phyloP scores from a whole-genome alignment of 805 yeast species.

The Cyberlindnera subsufficiens region DNA sequence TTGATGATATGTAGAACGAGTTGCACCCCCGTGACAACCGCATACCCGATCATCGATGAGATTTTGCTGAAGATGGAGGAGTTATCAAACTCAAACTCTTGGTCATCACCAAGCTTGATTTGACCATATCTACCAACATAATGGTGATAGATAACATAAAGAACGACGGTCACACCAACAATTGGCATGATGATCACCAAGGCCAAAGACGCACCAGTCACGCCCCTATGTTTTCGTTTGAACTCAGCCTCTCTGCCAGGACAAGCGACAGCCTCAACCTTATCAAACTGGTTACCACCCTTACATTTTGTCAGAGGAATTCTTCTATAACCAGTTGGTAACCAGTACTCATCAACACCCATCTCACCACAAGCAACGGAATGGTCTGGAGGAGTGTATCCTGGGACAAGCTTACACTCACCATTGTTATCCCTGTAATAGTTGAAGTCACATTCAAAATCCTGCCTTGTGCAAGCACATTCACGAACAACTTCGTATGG shows the following conservation, averaged over 20 bases:
- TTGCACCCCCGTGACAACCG: conserved; percentile 25
- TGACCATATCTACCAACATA: conserved; percentile 83
- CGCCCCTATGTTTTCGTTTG: conserved; percentile 42
- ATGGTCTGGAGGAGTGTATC: conserved; percentile 62
- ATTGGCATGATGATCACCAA: conserved; percentile 54
- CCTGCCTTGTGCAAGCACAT: conserved; percentile 82
- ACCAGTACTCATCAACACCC: conserved; percentile 62
- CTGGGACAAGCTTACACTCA: conserved; percentile 79
- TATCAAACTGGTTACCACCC: conserved; percentile 72
- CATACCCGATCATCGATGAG: conserved; percentile 25
- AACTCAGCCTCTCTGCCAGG: conserved; percentile 80
- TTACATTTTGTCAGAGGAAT: conserved; percentile 81
- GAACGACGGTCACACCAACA: conserved; percentile 40
- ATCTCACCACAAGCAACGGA: conserved; percentile 53
- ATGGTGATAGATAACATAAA: conserved; percentile 72
- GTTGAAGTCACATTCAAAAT: conserved; percentile 92
- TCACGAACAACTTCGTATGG: conserved; percentile 54
- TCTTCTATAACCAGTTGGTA: conserved; percentile 89
- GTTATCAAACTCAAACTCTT: conserved; percentile 59
- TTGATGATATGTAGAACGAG: conserved; percentile 7
- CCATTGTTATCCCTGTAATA: conserved; percentile 67
- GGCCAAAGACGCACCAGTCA: conserved; percentile 49
- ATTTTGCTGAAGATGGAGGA: conserved; percentile 54
- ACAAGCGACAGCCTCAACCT: conserved; percentile 63
- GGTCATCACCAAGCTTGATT: conserved; percentile 77